A percentile compares a stretch with the other conserved stretches of the same genome.
These are phyloP conservation scores for Moesziomyces globuligerus DNA, from an alignment of 1,284 basidiomycete genomes.

Conservation along the genomic window DNA sequence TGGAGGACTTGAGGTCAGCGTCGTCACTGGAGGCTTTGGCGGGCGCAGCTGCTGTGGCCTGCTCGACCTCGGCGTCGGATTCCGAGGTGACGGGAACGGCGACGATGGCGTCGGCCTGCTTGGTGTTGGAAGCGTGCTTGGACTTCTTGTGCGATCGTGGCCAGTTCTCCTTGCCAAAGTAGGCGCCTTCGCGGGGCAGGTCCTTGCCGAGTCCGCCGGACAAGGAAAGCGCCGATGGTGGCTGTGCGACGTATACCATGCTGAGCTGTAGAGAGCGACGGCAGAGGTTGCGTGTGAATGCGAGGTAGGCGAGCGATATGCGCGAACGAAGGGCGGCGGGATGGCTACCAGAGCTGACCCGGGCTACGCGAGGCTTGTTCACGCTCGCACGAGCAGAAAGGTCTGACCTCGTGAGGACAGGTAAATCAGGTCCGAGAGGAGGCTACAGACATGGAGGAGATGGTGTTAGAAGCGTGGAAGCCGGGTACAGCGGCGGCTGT, in stretches of 20 bases:
- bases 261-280: background rate
- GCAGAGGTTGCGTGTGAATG: background rate
- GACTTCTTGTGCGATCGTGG: conserved; percentile 25
- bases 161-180: conserved; percentile 44
- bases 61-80: conserved; percentile 37
- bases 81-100: conserved; percentile 21
- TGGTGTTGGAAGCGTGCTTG: conserved; percentile 12
- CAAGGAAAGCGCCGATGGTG: conserved; percentile 14
- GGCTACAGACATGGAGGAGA: conserved; percentile 16
- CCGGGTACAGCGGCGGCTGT: background rate
- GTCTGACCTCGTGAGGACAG: no score
- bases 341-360: conserved; percentile 28
- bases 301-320: background rate
- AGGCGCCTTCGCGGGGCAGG: conserved; percentile 10
- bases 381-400: no score
- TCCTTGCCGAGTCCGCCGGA: conserved; percentile 20
- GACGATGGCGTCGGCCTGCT: conserved; percentile 13
- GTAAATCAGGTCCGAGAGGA: conserved; percentile 3
- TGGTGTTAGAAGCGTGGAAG: background rate
- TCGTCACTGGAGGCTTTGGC: conserved; percentile 14
- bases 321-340: background rate
- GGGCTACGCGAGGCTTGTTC: background rate
- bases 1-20: conserved; percentile 39
- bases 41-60: conserved; percentile 16
- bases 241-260: conserved; percentile 38